Evolutionary conservation across 2,329 filamentous ascomycete species (phyloP), one percentile per base, ranked within the genome.

Genomic region (Fusarium ramigenum): DNA sequence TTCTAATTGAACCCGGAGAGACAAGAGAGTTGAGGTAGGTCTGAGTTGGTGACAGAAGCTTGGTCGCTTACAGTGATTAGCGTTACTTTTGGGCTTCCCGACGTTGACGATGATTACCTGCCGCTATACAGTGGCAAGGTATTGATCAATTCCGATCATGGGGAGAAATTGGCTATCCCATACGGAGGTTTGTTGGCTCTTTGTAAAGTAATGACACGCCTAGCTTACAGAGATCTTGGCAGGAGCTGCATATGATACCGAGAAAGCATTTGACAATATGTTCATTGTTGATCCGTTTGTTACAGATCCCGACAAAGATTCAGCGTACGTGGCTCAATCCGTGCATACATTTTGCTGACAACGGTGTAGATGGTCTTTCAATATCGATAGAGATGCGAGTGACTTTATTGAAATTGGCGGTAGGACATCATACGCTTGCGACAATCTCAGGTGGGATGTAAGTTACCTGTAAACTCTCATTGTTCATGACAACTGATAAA

Each of bases 121-220:
- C 84, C 84, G 1, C 70, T 86, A 9, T 86, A 86, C 65, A 81
- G 83, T 43, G 85, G 85, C 25, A 85, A 85, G 70, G 77, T 86
- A 28, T 79, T 82, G 62, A 73, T 87, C 25, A 78, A 77, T 9
- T 82, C 82, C n/a, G 79, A 80, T 47, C 82, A 83, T 40, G 81
- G 81, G 12, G 85, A 86, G 60, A 71, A 79, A 18, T 76, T 86
- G 5, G 81, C 81, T 12, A 80, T 86, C 25, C 84, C 84, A 2
- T 86, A 86, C 53, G 81, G 80, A 77, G 81, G 81, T 79, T 68
- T 50, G 75, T 65, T 34, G 34, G 25, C 19, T 23, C 30, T 50
- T 19, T 34, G n/a, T 10, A 9, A 23, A 50, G n/a, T 9, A 49
- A 19, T 9, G 6, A 10, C 30, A 2, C 11, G 23, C 19, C 36